Base-by-base conservation (phyloP, 768 basidiomycete species). In the Lyophyllum semitale region DNA sequence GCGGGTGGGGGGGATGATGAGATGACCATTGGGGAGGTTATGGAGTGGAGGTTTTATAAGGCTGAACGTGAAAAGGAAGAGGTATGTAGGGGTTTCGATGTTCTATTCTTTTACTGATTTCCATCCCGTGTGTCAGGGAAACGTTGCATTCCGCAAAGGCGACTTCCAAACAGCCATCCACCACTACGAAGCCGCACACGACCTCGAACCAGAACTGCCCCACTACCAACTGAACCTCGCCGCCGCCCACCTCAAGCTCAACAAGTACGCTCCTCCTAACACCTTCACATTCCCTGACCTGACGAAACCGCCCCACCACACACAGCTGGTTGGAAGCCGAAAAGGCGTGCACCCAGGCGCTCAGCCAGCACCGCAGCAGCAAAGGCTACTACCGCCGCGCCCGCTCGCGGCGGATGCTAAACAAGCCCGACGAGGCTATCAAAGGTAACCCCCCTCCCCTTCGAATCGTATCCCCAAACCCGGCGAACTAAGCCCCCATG, bases 181-280 rank as follows among this genome's bases (percentile, higher is more conserved):
- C 50, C 76, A 79, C 52, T 91, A 91, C 66, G 76, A 82, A 63
- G 68, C 71, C 4, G 89, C 89, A 1, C 75, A 84, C 63, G 62
- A 74, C 6, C 85, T 87, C 40, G 88, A 90, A 62, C 81, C 87
- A 2, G 89, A 90, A 65, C 67, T 90, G 57, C 87, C 89, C 0
- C 83, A 87, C 62, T 91, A 91, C 61, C 84, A 88, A 63, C 79
- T 90, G 32, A 91, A 91, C 62, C 77, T 90, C 23, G 89, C 89
- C 3, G 88, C 88, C 1, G 88, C 89, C 0, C 77, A 89, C 66
- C 67, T 91, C 32, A 91, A 91, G 64, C 69, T 90, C 44, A 73
- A 75, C 69, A 82, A 86, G 89, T 91, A 68, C 55, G 85, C 72
- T 40, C 18, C 8, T 17, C 44, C 29, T n/a, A 5, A n/a, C 37